Evolutionary conservation across 768 basidiomycete species (phyloP), one percentile per base, ranked within the genome.

Genomic region (Naganishia onofrii): DNA sequence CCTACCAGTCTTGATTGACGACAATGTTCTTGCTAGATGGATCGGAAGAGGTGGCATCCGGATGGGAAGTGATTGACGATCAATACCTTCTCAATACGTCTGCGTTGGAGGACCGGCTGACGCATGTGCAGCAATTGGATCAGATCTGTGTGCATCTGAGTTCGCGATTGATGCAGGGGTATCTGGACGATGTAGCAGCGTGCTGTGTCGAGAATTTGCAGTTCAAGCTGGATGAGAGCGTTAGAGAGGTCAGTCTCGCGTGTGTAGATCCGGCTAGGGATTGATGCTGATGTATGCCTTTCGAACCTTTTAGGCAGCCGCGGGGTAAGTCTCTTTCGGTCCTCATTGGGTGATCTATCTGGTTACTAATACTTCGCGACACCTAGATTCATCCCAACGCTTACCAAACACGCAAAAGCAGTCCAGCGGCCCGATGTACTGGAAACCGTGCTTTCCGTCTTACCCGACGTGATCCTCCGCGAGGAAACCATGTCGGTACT

Each of bases 161-260:
- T 21, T 48, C 65, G 23, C 32, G 52, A 34, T n/a, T 51, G 32
- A 32, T 64, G 12, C 51, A 2, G 29, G 51, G 46, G 23, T 65
- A 53, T 48, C 42, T 70, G n/a, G 57, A 64, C 5, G 58, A 70
- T n/a, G 53, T 44, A 2, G 48, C 60, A 7, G 5, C 31, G 32
- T 60, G 60, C 31, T 70, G 69, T 42, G 19, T 70, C 19, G 60
- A 70, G 23, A 60, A 51, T 38, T 6, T 70, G 44, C 21, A 23
- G n/a, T 70, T 70, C 60, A 52, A 64, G 48, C 44, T 70, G 58
- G 69, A 70, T 38, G 60, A 63, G 23, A 60, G 56, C 19, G 69
- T 70, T 6, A 15, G 60, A 46, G 52, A 28, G 38, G 69, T 63
- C 36, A 42, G 60, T 63, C 32, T n/a, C n/a, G n/a, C n/a, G 57